Base-by-base conservation (phyloP, 1,139 yeast species). In the Wickerhamomyces sp. region DNA sequence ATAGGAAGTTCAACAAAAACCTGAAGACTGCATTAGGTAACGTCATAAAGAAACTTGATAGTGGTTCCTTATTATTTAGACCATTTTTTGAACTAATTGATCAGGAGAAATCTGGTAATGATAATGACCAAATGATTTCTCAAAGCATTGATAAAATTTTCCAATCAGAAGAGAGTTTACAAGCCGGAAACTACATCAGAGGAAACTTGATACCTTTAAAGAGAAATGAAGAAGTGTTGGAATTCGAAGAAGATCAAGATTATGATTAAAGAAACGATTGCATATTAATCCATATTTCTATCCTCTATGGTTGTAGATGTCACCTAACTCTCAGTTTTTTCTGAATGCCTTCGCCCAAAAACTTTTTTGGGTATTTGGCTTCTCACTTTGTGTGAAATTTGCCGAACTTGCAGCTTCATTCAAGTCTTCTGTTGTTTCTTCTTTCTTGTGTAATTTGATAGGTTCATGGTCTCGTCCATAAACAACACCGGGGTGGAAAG, bases 401-500 rank as follows among this genome's bases (percentile, higher is more conserved):
- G n/a, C n/a, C n/a, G n/a, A n/a, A n/a, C n/a, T n/a, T n/a, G n/a
- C n/a, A n/a, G n/a, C n/a, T n/a, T n/a, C n/a, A n/a, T n/a, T n/a
- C n/a, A n/a, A n/a, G n/a, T n/a, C 24, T 8, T 21, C 24, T 21
- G 7, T 21, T 7, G 24, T 21, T 8, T 24, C 9, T 28, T 26
- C 21, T 21, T 10, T n/a, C n/a, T n/a, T n/a, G n/a, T n/a, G n/a
- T n/a, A n/a, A n/a, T n/a, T n/a, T n/a, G n/a, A n/a, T n/a, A n/a
- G n/a, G n/a, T n/a, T 20, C 20, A 13, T 42, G 41, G 35, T 48
- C 49, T 25, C 57, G 48, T 17, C 87, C 85, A 43, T 78, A 69
- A 0, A 71, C 73, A 47, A 70, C 54, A 8, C 81, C 83, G 0
- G 95, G 95, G 54, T 83, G 84, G 58, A 76, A 68, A 0, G 79